Percentiles rank a stretch among this genome's conserved stretches.
Evolutionary conservation across 2,329 filamentous ascomycete genomes (phyloP).

Genomic region (Chaetothyriales sp.): DNA sequence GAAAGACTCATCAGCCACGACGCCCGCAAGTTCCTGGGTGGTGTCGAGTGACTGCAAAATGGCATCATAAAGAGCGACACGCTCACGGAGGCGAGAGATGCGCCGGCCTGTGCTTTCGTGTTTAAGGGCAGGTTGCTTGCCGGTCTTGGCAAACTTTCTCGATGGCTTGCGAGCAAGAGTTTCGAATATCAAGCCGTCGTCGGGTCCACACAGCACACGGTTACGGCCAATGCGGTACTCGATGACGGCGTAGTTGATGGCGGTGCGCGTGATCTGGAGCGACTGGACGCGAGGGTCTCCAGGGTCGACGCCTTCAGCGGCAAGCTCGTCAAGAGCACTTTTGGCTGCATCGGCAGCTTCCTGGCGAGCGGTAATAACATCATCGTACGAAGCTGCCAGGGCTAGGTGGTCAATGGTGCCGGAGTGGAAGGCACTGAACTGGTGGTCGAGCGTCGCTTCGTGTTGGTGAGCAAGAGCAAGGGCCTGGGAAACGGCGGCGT

Average conservation of each 20-base stretch:
- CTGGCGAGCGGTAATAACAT: slow-evolving; percentile 76
- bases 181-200: slow-evolving; percentile 57
- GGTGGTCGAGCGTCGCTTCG: slow-evolving; percentile 35
- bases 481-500: slow-evolving; percentile 78
- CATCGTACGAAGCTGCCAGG: slow-evolving; percentile 77
- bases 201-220: slow-evolving; percentile 67
- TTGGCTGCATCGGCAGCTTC: slow-evolving; percentile 91
- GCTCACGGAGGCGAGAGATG: slow-evolving; percentile 68
- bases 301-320: slow-evolving; percentile 67
- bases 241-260: slow-evolving; percentile 86
- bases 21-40: slow-evolving; percentile 76
- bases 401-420: slow-evolving; percentile 42
- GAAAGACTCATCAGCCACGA: slow-evolving; percentile 68
- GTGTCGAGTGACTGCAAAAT: slow-evolving; percentile 83
- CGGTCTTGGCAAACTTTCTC: slow-evolving; percentile 39
- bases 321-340: slow-evolving; percentile 79
- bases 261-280: slow-evolving; percentile 79
- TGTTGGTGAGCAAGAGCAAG: slow-evolving; percentile 54
- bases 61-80: slow-evolving; percentile 79
- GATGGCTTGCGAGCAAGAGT: slow-evolving; percentile 33
- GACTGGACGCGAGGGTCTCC: slow-evolving; percentile 81
- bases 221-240: slow-evolving; percentile 93
- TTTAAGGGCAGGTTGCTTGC: slow-evolving; percentile 33
- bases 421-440: slow-evolving; percentile 6
- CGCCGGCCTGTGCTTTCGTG: slow-evolving; percentile 61